These are phyloP conservation scores for Phialophora expanda DNA, from an alignment of 2,329 filamentous ascomycete species.

Conservation along the genomic window DNA sequence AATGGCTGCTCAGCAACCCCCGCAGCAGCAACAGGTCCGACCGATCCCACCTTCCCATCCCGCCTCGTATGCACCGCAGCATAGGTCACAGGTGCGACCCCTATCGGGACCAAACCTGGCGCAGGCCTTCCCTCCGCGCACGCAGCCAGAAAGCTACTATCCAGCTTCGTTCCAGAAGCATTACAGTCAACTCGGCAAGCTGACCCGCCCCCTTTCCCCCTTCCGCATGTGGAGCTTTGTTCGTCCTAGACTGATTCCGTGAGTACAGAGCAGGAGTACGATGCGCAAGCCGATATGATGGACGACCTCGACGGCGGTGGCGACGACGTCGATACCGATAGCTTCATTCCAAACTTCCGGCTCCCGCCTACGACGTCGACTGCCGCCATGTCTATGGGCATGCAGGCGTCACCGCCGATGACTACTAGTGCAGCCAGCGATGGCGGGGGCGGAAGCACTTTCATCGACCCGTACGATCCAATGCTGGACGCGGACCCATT, in stretches of 20 bases:
- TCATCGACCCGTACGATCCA: conserved; percentile 77
- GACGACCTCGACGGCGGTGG: conserved; percentile 71
- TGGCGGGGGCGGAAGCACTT: conserved; percentile 50
- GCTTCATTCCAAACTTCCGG: conserved; percentile 64
- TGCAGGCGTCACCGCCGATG: conserved; percentile 52
- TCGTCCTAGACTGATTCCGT: conserved; percentile 71
- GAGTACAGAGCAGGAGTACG: conserved; percentile 92
- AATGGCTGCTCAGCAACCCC: conserved; percentile 58
- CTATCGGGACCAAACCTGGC: conserved; percentile 41
- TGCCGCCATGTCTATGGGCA: conserved; percentile 48
- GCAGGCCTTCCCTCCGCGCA: conserved; percentile 48
- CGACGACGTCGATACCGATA: conserved; percentile 70
- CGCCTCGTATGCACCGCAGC: conserved; percentile 42
- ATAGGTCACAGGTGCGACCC: conserved; percentile 45
- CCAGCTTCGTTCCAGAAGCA: conserved; percentile 89
- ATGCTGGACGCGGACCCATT: conserved; percentile 93
- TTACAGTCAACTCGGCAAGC: conserved; percentile 93
- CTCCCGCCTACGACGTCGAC: conserved; percentile 42
- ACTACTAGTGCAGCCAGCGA: conserved; percentile 48
- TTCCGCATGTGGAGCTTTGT: conserved; percentile 62
- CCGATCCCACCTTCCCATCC: conserved; percentile 55
- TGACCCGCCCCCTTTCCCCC: conserved; percentile 57
- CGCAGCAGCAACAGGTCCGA: conserved; percentile 50
- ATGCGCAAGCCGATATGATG: conserved; percentile 85
- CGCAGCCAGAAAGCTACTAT: conserved; percentile 67